Evolutionary conservation across 2,329 filamentous ascomycete genomes (phyloP), one percentile per base, ranked within the genome.

Genomic region (Helotiales sp.): DNA sequence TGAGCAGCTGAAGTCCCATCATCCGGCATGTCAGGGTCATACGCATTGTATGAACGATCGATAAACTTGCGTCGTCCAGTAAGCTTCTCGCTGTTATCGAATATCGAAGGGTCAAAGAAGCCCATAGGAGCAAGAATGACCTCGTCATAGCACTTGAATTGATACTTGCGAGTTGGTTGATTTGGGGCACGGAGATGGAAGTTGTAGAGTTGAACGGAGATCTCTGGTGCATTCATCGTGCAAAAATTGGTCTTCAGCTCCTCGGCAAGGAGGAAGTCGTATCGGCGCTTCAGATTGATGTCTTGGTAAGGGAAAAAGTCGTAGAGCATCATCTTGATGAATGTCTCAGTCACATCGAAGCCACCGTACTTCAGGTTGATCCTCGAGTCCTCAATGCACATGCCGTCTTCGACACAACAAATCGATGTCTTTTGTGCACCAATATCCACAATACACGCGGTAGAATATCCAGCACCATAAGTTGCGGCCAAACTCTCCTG

Each of bases 401-500:
- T 89, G 1, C 95, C 95, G 72, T 99, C 95, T 68, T 99, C 95
- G 10, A 99, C 93, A 66, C 95, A 99, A 61, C 93, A 93, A 30
- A 99, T 89, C 0, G 95, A 96, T 1, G 95, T 98, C 80, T 99
- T 99, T 71, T 98, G 92, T 0, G 95, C 93, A 12, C 95, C 95
- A 56, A 99, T 89, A 71, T 99, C 95, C 10, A 99, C 92, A 55
- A 99, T 92, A 67, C 95, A 99, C 19, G 91, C 90, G 61, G 90
- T 91, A 0, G 93, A 96, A 70, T 96, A 97, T 7, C 95, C 95
- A 3, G 93, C 95, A 12, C 95, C 95, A 71, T 96, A 99, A 0
- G 92, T 95, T 2, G 93, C 93, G 0, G 93, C 93, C 70, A 98
- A 84, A 69, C 92, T 96, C 75, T 99, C 95, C 73, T 99, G 95